Evolutionary conservation across 2,329 filamentous ascomycete genomes (phyloP).

Genomic region (Colletotrichum euphorbiae): DNA sequence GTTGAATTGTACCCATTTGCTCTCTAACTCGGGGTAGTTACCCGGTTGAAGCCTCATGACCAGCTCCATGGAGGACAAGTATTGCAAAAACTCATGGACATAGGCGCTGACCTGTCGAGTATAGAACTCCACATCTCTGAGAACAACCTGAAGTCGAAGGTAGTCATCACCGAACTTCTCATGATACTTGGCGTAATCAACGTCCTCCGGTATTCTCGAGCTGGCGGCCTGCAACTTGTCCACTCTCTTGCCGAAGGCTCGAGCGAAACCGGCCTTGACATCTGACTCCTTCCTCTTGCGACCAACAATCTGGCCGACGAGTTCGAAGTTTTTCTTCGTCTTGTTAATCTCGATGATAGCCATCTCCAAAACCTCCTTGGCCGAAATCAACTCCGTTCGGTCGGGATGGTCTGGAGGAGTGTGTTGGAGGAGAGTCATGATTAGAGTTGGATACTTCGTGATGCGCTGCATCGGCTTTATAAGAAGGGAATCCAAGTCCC

Average conservation of each 20-base stretch:
- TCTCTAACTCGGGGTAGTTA: constrained; percentile 85
- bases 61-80: constrained; percentile 84
- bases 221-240: constrained; percentile 81
- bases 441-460: constrained; percentile 90
- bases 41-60: constrained; percentile 80
- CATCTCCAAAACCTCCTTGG: constrained; percentile 67
- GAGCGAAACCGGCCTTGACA: constrained; percentile 83
- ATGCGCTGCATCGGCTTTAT: constrained; percentile 97
- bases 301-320: constrained; percentile 88
- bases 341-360: constrained; percentile 92
- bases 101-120: constrained; percentile 83
- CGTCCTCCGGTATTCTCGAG: constrained; percentile 77
- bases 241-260: constrained; percentile 89
- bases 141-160: constrained; percentile 89
- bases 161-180: constrained; percentile 94
- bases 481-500: constrained; percentile 94
- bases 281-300: constrained; percentile 91
- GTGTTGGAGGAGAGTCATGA: constrained; percentile 81
- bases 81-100: constrained; percentile 83
- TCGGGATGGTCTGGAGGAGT: constrained; percentile 90
- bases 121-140: constrained; percentile 94
- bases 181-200: constrained; percentile 81
- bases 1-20: constrained; percentile 93
- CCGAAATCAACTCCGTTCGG: constrained; percentile 68
- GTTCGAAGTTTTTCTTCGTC: constrained; percentile 92